These are phyloP conservation scores for Chlorociboria aeruginascens DNA, from an alignment of 495 filamentous ascomycete genomes.

Conservation along the genomic window DNA sequence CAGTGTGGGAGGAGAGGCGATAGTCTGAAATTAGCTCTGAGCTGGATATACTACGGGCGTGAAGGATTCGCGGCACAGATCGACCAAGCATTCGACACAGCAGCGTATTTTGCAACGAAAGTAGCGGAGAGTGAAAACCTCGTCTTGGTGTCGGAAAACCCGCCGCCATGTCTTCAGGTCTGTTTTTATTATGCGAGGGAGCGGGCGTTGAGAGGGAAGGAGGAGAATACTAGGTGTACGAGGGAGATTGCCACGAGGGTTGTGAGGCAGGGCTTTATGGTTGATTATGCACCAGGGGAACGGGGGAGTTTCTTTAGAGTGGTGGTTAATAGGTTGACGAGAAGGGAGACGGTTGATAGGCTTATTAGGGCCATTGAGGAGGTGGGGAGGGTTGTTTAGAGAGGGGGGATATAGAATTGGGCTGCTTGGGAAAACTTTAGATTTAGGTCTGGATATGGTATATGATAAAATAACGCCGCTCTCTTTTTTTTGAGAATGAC, in stretches of 20 bases:
- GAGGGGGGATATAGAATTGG: background rate
- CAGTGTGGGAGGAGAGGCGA: slow-evolving; percentile 87
- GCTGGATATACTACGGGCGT: slow-evolving; percentile 81
- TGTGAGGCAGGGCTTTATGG: slow-evolving; percentile 73
- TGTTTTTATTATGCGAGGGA: slow-evolving; percentile 78
- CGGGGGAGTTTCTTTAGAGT: slow-evolving; percentile 78
- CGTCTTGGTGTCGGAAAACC: slow-evolving; percentile 57
- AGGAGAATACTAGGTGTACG: slow-evolving; percentile 61
- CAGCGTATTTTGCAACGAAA: slow-evolving; percentile 14
- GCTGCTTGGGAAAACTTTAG: background rate
- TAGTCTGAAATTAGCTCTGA: slow-evolving; percentile 71
- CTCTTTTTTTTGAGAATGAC: background rate
- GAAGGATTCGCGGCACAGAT: slow-evolving; percentile 16
- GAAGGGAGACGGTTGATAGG: slow-evolving; percentile 59
- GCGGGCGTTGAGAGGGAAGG: slow-evolving; percentile 35
- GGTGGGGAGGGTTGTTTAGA: slow-evolving; percentile 27
- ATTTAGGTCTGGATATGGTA: background rate
- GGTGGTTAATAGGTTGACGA: slow-evolving; percentile 71
- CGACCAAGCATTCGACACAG: slow-evolving; percentile 17
- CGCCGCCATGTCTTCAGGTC: slow-evolving; percentile 83
- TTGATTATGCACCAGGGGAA: slow-evolving; percentile 78
- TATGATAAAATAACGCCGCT: background rate
- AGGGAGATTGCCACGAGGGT: slow-evolving; percentile 51
- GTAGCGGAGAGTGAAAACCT: slow-evolving; percentile 46
- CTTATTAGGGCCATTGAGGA: slow-evolving; percentile 64